phyloP scores from a whole-genome alignment of 2,329 filamentous ascomycete genomes.

The Orbilia javanica region DNA sequence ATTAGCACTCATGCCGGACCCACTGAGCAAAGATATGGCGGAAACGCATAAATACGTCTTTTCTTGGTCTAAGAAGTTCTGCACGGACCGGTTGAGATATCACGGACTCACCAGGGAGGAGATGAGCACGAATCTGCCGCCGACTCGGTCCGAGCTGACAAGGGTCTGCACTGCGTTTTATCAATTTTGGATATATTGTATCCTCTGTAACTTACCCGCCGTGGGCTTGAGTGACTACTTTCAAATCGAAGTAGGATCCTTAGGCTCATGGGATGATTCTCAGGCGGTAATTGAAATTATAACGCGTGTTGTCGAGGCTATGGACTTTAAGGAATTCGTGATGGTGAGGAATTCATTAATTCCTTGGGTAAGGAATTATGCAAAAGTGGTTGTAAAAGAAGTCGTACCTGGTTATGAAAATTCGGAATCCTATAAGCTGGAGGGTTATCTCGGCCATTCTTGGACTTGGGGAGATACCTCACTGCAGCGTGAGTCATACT shows the following conservation, averaged over 20 bases:
- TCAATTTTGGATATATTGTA: constrained; percentile 23
- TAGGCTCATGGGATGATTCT: neutral
- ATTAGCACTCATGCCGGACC: neutral
- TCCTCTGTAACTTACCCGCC: neutral
- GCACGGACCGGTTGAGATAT: neutral
- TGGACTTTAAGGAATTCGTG: neutral
- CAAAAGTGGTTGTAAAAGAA: neutral
- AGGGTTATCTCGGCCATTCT: no score
- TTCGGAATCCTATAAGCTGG: neutral
- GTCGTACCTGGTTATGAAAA: neutral
- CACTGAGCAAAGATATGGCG: neutral
- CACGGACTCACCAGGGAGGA: neutral
- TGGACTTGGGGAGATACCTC: no score
- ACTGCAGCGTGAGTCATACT: no score
- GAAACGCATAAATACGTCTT: constrained; percentile 23
- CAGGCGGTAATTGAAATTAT: neutral
- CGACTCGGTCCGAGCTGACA: neutral
- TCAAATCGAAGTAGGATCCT: no score
- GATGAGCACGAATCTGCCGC: neutral
- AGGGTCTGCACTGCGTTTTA: constrained; percentile 23
- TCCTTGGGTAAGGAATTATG: neutral
- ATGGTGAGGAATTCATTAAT: neutral
- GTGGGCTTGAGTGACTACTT: neutral
- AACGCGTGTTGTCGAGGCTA: neutral
- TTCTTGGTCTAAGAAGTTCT: neutral